Evolutionary conservation across 805 yeast species (phyloP).

Genomic region (Jamesozyma spencerorum): DNA sequence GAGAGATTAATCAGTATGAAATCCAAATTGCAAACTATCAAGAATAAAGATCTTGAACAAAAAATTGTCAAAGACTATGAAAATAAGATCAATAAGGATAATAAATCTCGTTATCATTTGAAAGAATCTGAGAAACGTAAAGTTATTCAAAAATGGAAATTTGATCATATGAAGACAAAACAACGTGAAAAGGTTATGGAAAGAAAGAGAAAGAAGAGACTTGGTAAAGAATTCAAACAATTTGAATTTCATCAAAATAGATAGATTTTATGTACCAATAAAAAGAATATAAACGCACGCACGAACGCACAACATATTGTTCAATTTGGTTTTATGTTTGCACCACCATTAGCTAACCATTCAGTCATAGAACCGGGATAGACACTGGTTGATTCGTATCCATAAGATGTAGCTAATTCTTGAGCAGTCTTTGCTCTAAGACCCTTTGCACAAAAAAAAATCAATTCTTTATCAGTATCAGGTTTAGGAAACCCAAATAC

Average conservation of each 20-base stretch:
- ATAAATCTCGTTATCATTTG: conserved; percentile 45
- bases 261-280: conserved; percentile 1
- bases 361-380: conserved; percentile 83
- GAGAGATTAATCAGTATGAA: conserved; percentile 51
- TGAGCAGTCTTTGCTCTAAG: conserved; percentile 86
- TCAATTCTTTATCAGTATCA: conserved; percentile 52
- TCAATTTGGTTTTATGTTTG: conserved; percentile 11
- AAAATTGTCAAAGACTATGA: conserved; percentile 56
- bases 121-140: conserved; percentile 65
- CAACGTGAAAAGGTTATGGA: conserved; percentile 79
- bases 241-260: conserved; percentile 33
- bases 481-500: conserved; percentile 82
- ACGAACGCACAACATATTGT: too few relatives aligned
- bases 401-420: conserved; percentile 83
- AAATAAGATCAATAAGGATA: conserved; percentile 42
- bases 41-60: conserved; percentile 65
- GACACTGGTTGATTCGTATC: conserved; percentile 75
- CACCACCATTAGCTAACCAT: conserved; percentile 44
- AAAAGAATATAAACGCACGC: too few relatives aligned
- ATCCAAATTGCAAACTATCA: conserved; percentile 58
- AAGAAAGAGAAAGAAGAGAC: conserved; percentile 76
- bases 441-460: conserved; percentile 90
- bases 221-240: conserved; percentile 67
- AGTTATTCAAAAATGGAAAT: conserved; percentile 67
- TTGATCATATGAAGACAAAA: conserved; percentile 58